phyloP scores from a whole-genome alignment of 768 basidiomycete genomes.

The Hysterangium stoloniferum region DNA sequence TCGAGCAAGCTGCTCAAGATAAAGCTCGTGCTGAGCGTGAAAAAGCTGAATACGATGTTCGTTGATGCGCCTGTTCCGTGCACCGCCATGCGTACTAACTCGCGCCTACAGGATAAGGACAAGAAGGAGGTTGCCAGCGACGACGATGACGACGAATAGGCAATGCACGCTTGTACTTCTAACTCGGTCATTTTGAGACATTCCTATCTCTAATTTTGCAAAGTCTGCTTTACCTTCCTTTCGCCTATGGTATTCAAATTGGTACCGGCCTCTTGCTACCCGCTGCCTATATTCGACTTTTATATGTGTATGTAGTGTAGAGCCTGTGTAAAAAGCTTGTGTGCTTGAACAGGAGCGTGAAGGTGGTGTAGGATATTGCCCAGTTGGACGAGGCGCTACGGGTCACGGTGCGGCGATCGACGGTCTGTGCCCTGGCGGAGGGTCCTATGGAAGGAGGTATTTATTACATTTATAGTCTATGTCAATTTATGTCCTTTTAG shows the following conservation, averaged over 20 bases:
- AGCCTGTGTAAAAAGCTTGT: conserved; percentile 8
- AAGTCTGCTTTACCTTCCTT: background rate
- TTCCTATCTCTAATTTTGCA: background rate
- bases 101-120: conserved; percentile 19
- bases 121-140: conserved; percentile 31
- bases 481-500: no score
- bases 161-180: conserved; percentile 6
- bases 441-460: no score
- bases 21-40: conserved; percentile 83
- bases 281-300: conserved; percentile 6
- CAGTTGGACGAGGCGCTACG: no score
- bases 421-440: no score
- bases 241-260: conserved; percentile 1
- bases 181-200: background rate
- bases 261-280: background rate
- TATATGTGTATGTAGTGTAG: conserved; percentile 10
- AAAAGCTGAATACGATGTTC: conserved; percentile 43
- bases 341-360: conserved; percentile 1
- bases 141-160: conserved; percentile 40
- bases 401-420: no score
- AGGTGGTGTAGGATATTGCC: no score
- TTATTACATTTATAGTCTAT: no score
- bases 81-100: background rate
- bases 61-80: conserved; percentile 14
- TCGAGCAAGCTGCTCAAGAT: conserved; percentile 79